A percentile compares a stretch with the other conserved stretches of the same genome.
Evolutionary conservation across 352 stramenopile species (phyloP).

Genomic region (Globisporangium lucens): DNA sequence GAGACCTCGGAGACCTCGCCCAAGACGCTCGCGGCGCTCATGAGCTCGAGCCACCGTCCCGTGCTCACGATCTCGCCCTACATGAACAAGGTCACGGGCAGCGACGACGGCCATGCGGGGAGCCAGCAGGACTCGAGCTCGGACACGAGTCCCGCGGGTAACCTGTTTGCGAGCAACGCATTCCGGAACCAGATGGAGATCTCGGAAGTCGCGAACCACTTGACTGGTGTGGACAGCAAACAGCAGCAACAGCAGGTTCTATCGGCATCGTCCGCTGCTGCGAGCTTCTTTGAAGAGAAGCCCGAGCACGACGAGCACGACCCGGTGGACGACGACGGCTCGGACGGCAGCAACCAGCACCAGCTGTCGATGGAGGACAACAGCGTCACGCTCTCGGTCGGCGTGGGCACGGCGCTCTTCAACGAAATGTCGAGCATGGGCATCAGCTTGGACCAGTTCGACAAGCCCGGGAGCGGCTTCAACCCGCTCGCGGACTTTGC

Average conservation of each 20-base stretch:
- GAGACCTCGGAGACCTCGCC: constrained; percentile 28
- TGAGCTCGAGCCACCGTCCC: constrained; percentile 36
- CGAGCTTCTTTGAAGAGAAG: constrained; percentile 36
- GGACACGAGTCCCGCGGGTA: constrained; percentile 27
- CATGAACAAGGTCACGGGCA: constrained; percentile 62
- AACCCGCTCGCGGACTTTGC: constrained; percentile 42
- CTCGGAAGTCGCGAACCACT: constrained; percentile 17
- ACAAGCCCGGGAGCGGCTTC: constrained; percentile 30
- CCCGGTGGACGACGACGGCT: constrained; percentile 14
- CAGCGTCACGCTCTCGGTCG: constrained; percentile 19
- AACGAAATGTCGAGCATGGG: constrained; percentile 80
- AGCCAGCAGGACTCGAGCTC: constrained; percentile 11
- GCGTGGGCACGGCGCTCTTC: constrained; percentile 50
- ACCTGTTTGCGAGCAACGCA: constrained; percentile 70
- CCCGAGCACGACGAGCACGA: constrained; percentile 28
- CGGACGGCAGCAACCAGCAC: constrained; percentile 14
- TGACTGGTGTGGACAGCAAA: constrained; percentile 2
- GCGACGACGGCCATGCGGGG: constrained; percentile 17
- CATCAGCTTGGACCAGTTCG: constrained; percentile 58
- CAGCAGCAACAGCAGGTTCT: constrained; percentile 2
- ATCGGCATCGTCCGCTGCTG: constrained; percentile 9
- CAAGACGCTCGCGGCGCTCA: constrained; percentile 33
- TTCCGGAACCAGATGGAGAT: constrained; percentile 75
- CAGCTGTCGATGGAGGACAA: constrained; percentile 19
- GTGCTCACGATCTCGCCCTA: constrained; percentile 67